Evolutionary conservation across 441 rosid genomes (phyloP).

Genomic region (Jatropha multifida): DNA sequence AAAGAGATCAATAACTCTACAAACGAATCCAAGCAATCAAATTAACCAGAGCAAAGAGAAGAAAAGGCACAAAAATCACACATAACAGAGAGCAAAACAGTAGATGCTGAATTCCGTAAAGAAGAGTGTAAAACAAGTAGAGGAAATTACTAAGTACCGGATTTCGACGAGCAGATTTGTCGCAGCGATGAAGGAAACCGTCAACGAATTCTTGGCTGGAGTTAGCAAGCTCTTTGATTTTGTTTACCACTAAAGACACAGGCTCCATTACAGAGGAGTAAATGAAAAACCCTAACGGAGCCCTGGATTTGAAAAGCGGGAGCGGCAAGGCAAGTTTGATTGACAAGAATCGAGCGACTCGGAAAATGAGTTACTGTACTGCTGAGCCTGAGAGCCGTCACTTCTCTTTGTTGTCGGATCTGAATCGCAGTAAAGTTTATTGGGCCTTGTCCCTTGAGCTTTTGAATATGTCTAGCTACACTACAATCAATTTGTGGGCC

Average conservation of each 20-base stretch:
- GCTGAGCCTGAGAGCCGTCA: no score
- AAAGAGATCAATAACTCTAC: background rate
- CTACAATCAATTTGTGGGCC: no score
- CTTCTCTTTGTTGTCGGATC: no score
- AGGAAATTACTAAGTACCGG: slow-evolving; percentile 52
- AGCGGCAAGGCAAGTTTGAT: background rate
- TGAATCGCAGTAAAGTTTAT: no score
- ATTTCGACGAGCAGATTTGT: slow-evolving; percentile 45
- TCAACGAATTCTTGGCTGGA: slow-evolving; percentile 50
- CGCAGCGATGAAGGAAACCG: slow-evolving; percentile 38
- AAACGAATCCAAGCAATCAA: background rate
- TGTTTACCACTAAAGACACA: slow-evolving; percentile 43
- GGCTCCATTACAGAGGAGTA: slow-evolving; percentile 46
- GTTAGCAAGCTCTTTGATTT: slow-evolving; percentile 45
- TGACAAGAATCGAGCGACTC: no score
- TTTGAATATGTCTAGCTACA: no score
- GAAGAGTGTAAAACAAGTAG: background rate
- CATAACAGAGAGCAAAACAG: background rate
- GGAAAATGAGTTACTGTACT: no score
- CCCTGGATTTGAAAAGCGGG: background rate
- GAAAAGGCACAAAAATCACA: background rate
- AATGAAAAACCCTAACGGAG: slow-evolving; percentile 9
- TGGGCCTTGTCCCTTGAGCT: no score
- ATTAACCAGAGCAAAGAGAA: background rate
- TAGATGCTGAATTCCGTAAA: background rate